A percentile compares a stretch with the other conserved stretches of the same genome.
Evolutionary conservation across 2,329 filamentous ascomycete species (phyloP).

Genomic region (Stachybotrys echinatus): DNA sequence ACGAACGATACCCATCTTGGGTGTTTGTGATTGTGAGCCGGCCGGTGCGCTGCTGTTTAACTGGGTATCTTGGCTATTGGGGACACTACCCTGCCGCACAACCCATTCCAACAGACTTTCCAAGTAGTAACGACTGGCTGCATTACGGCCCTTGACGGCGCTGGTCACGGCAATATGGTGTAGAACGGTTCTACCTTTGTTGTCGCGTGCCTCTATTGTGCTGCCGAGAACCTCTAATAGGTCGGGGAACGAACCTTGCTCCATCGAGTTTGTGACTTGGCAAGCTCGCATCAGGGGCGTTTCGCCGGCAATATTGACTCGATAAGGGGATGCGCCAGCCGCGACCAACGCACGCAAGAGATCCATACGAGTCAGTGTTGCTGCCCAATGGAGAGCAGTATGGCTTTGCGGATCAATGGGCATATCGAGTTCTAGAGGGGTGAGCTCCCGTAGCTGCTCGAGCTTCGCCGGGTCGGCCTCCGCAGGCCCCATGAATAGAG

Average conservation of each 20-base stretch:
- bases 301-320: slow-evolving; percentile 85
- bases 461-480: slow-evolving; percentile 67
- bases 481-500: slow-evolving; percentile 72
- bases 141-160: slow-evolving; percentile 86
- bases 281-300: slow-evolving; percentile 91
- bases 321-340: slow-evolving; percentile 79
- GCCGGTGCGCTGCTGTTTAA: slow-evolving; percentile 25
- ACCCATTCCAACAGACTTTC: slow-evolving; percentile 93
- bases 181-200: slow-evolving; percentile 83
- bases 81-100: slow-evolving; percentile 72
- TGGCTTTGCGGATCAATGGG: slow-evolving; percentile 86
- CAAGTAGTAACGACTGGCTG: slow-evolving; percentile 91
- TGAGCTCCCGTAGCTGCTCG: slow-evolving; percentile 70
- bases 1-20: slow-evolving; percentile 77
- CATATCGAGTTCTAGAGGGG: slow-evolving; percentile 78
- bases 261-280: slow-evolving; percentile 88
- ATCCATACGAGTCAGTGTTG: slow-evolving; percentile 80
- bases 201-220: slow-evolving; percentile 86
- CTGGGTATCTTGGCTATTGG: slow-evolving; percentile 42
- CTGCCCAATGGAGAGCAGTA: slow-evolving; percentile 93
- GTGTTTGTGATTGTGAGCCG: slow-evolving; percentile 38
- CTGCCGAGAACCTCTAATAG: slow-evolving; percentile 82
- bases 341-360: slow-evolving; percentile 76
- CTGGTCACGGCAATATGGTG: slow-evolving; percentile 97
- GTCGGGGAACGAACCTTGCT: slow-evolving; percentile 84